Conservation (phyloP, 495 filamentous ascomycete genomes). For the Bacidia gigantensis region DNA sequence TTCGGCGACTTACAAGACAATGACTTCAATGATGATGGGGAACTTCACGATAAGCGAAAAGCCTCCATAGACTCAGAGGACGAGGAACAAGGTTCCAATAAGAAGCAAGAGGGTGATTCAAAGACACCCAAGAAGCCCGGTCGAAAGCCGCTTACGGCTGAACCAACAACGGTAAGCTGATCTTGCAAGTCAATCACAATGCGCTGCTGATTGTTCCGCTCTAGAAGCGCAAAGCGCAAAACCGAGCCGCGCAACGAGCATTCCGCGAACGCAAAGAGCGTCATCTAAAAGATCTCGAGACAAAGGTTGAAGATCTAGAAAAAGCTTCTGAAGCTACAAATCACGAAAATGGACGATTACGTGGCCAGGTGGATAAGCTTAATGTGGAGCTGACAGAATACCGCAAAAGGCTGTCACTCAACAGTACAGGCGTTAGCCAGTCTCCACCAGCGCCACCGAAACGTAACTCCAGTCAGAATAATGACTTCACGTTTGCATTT, state of each 20-base stretch:
- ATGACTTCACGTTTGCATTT: constrained; percentile 90
- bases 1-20: constrained; percentile 62
- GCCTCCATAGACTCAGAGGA: constrained; percentile 56
- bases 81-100: constrained; percentile 55
- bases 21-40: constrained; percentile 37
- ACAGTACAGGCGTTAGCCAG: constrained; percentile 28
- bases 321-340: constrained; percentile 70
- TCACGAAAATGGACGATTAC: constrained; percentile 73
- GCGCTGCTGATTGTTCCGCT: constrained; percentile 30
- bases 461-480: constrained; percentile 30
- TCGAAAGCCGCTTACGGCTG: constrained; percentile 85
- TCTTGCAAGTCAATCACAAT: not conserved
- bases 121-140: constrained; percentile 81
- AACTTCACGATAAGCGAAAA: constrained; percentile 62
- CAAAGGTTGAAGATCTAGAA: constrained; percentile 84
- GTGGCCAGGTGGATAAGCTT: constrained; percentile 75
- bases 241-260: constrained; percentile 87
- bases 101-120: constrained; percentile 66
- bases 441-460: constrained; percentile 32
- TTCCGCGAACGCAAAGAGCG: constrained; percentile 98
- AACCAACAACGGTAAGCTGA: constrained; percentile 78
- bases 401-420: constrained; percentile 63
- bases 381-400: constrained; percentile 80
- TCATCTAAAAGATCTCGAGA: constrained; percentile 90
- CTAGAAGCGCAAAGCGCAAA: constrained; percentile 97